Evolutionary conservation across 352 stramenopile species (phyloP).

Genomic region (Phytophthora podocarpi): DNA sequence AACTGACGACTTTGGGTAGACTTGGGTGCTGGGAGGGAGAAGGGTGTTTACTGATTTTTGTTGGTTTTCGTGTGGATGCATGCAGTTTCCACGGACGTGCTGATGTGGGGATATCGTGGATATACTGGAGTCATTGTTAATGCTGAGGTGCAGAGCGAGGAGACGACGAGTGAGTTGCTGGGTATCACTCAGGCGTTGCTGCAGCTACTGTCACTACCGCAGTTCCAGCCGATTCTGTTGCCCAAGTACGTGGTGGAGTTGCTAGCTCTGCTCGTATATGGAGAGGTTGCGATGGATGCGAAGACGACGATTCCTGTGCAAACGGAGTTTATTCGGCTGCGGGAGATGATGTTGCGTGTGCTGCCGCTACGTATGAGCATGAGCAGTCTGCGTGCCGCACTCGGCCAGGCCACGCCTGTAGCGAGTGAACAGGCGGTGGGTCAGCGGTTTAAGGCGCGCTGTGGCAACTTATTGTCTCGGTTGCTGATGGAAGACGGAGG

Average conservation of each 20-base stretch:
- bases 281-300: constrained; percentile 35
- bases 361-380: constrained; percentile 77
- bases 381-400: constrained; percentile 68
- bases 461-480: constrained; percentile 58
- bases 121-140: constrained; percentile 18
- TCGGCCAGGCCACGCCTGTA: constrained; percentile 48
- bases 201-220: constrained; percentile 64
- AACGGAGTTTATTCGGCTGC: constrained; percentile 43
- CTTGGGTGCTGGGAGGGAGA: background rate
- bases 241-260: constrained; percentile 83
- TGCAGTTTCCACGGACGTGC: constrained; percentile 61
- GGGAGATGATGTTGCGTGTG: constrained; percentile 48
- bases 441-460: constrained; percentile 65
- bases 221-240: constrained; percentile 80
- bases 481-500: constrained; percentile 74
- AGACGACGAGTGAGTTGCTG: constrained; percentile 43
- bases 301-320: constrained; percentile 11
- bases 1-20: background rate
- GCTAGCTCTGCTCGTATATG: constrained; percentile 70
- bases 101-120: constrained; percentile 47
- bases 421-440: constrained; percentile 20
- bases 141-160: constrained; percentile 11
- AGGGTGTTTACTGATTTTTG: constrained; percentile 1
- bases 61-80: background rate
- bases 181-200: constrained; percentile 53